A percentile compares a stretch with the other conserved stretches of the same genome.
phyloP scores from a whole-genome alignment of 2,329 filamentous ascomycete species.

The Aspergillus pseudoglaucus region DNA sequence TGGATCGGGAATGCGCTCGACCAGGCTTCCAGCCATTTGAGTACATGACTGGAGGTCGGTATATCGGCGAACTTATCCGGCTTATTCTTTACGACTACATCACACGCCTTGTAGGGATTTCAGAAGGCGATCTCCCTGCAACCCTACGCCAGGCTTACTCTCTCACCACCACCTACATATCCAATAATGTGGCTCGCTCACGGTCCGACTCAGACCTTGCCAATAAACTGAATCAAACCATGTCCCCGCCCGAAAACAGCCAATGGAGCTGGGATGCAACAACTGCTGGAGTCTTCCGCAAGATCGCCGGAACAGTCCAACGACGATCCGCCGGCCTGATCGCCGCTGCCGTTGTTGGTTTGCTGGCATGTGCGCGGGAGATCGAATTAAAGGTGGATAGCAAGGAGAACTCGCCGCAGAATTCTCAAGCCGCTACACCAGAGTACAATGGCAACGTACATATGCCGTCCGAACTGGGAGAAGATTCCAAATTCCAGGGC shows the following conservation, averaged over 20 bases:
- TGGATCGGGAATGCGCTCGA: constrained; percentile 61
- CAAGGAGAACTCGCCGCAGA: constrained; percentile 29
- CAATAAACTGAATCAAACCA: constrained; percentile 46
- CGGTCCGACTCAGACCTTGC: constrained; percentile 44
- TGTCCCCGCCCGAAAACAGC: constrained; percentile 41
- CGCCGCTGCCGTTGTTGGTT: constrained; percentile 64
- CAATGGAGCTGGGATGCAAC: constrained; percentile 58
- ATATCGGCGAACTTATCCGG: constrained; percentile 69
- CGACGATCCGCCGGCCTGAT: constrained; percentile 66
- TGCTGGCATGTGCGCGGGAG: constrained; percentile 64
- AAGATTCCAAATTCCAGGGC: constrained; percentile 7
- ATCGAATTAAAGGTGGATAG: constrained; percentile 44
- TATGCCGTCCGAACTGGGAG: background rate
- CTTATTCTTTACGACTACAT: constrained; percentile 64
- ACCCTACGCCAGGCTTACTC: constrained; percentile 54
- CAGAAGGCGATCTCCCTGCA: constrained; percentile 44
- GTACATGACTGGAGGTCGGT: constrained; percentile 75
- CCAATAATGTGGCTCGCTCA: constrained; percentile 57
- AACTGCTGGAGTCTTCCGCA: constrained; percentile 54
- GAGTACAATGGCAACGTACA: constrained; percentile 18
- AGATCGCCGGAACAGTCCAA: constrained; percentile 65
- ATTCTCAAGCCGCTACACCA: constrained; percentile 18
- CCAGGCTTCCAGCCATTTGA: constrained; percentile 77
- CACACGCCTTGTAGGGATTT: constrained; percentile 37
- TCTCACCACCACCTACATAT: constrained; percentile 66